These are phyloP conservation scores for Melampsora americana DNA, from an alignment of 1,284 basidiomycete genomes.

Conservation along the genomic window DNA sequence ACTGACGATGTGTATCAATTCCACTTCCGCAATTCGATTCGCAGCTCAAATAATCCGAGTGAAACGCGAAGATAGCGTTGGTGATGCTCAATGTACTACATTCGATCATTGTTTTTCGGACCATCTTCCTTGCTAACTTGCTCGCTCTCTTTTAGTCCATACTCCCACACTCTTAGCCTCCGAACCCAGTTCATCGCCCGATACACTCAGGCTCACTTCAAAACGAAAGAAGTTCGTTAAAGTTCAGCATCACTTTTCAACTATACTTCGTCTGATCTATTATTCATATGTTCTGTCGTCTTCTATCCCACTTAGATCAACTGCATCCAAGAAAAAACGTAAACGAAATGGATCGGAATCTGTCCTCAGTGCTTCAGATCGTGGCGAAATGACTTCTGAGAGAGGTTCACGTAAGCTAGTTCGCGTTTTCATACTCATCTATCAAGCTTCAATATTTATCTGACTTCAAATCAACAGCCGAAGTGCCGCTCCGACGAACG, in stretches of 20 bases:
- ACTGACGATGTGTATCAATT: neutral
- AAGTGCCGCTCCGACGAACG: neutral
- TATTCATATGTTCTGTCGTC: too few relatives aligned
- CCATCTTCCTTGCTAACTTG: neutral
- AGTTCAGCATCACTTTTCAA: slow-evolving; percentile 45
- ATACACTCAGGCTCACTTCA: neutral
- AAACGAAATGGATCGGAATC: slow-evolving; percentile 20
- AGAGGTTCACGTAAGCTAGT: slow-evolving; percentile 10
- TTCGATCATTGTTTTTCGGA: neutral
- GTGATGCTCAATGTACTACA: neutral
- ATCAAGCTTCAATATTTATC: neutral
- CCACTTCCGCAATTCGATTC: neutral
- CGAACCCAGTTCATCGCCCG: neutral
- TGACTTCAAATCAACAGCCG: neutral
- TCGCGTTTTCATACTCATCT: neutral
- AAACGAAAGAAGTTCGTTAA: slow-evolving; percentile 9
- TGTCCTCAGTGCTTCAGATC: slow-evolving; percentile 22
- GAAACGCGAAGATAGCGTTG: neutral
- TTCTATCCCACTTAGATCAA: neutral
- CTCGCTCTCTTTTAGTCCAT: neutral
- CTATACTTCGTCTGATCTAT: neutral
- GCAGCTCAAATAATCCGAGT: neutral
- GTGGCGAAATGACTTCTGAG: slow-evolving; percentile 13
- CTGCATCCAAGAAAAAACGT: slow-evolving; percentile 17
- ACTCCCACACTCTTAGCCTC: neutral